These are phyloP conservation scores for Hemerocallis citrina DNA, from an alignment of 106 monocot species.

Conservation along the genomic window DNA sequence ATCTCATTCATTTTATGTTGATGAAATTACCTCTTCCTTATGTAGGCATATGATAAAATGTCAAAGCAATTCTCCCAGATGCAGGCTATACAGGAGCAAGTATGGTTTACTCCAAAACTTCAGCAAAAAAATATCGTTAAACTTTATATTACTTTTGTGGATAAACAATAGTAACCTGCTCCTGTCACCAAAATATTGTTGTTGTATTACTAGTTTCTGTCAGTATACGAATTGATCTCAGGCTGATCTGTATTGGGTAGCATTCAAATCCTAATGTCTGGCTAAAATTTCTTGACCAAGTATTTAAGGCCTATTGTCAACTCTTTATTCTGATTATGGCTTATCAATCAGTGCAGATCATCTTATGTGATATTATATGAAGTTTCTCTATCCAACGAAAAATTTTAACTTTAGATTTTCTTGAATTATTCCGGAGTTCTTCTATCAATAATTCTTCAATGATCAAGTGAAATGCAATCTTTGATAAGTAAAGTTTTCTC, in stretches of 20 bases:
- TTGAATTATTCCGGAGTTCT: background rate
- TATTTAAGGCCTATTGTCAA: background rate
- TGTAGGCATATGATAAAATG: constrained; percentile 62
- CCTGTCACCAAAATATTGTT: background rate
- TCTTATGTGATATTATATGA: background rate
- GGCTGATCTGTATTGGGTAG: background rate
- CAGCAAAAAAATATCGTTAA: background rate
- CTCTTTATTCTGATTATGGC: background rate
- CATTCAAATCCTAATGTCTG: too few relatives aligned
- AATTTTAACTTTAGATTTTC: background rate
- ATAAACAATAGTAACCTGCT: background rate
- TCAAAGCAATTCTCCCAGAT: constrained; percentile 40
- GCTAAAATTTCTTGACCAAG: background rate
- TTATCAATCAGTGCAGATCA: background rate
- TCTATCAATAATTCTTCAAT: background rate
- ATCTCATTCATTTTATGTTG: too few relatives aligned
- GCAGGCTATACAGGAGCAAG: constrained; percentile 65
- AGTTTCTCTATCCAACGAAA: too few relatives aligned
- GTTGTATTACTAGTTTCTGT: background rate
- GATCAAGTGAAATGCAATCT: background rate
- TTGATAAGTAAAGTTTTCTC: too few relatives aligned
- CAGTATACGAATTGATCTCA: background rate
- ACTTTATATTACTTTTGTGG: background rate
- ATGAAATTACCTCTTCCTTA: constrained; percentile 6
- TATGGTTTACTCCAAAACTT: constrained; percentile 19